phyloP scores from a whole-genome alignment of 257 asterid genomes.

The Primulina huaijiensis region DNA sequence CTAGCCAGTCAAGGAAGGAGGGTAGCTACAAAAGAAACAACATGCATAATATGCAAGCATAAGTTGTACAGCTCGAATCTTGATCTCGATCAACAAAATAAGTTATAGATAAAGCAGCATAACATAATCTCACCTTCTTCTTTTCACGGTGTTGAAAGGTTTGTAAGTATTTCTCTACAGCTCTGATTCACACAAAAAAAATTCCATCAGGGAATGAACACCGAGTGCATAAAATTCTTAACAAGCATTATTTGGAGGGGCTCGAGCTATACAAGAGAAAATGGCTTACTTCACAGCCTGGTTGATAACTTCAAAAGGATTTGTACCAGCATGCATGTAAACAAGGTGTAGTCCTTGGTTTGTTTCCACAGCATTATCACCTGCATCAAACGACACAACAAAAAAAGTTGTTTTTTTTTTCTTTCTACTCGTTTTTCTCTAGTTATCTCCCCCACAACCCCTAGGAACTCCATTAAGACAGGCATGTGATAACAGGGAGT shows the following conservation, averaged over 20 bases:
- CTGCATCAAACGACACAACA: constrained; percentile 48
- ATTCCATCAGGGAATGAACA: neutral
- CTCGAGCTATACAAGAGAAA: neutral
- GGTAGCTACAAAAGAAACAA: constrained; percentile 55
- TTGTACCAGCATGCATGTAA: constrained; percentile 87
- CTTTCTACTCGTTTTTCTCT: constrained; percentile 20
- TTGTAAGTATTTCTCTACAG: constrained; percentile 85
- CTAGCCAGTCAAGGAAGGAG: constrained; percentile 86
- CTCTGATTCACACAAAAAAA: constrained; percentile 41
- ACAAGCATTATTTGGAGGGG: constrained; percentile 2
- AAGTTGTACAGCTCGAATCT: neutral
- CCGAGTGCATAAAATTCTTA: constrained; percentile 1
- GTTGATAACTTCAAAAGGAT: constrained; percentile 86
- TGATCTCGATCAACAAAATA: constrained; percentile 14
- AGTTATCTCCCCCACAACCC: constrained; percentile 25
- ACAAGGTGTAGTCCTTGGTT: constrained; percentile 86
- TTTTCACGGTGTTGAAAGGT: constrained; percentile 86
- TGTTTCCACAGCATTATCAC: constrained; percentile 81
- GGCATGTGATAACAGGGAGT: constrained; percentile 23
- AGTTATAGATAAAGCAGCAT: constrained; percentile 11
- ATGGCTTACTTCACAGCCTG: constrained; percentile 87
- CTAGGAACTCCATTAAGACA: constrained; percentile 24
- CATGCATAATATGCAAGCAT: constrained; percentile 6
- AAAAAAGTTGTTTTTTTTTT: constrained; percentile 29
- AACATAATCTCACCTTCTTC: constrained; percentile 53